Evolutionary conservation across 345 rosid genomes (phyloP).

Genomic region (Noccaea bulbosa): DNA sequence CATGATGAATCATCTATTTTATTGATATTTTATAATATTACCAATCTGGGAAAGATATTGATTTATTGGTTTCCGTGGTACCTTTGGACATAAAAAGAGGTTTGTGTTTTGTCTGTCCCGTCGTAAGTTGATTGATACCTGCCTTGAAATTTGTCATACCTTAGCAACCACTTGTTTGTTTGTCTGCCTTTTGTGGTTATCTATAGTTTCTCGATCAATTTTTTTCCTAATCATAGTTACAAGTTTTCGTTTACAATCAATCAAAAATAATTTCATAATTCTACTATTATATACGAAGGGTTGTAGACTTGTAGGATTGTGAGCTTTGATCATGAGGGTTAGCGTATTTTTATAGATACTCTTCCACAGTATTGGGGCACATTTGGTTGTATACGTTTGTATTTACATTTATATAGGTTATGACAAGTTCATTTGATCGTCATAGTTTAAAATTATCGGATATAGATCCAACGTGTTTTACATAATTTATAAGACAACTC

Average conservation of each 20-base stretch:
- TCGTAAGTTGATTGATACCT: conserved; percentile 42
- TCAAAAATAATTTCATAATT: background rate
- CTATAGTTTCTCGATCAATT: background rate
- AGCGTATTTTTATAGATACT: background rate
- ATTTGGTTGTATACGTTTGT: conserved; percentile 4
- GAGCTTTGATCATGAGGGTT: background rate
- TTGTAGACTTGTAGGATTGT: background rate
- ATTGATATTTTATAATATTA: conserved; percentile 19
- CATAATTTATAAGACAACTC: background rate
- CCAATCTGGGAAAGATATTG: conserved; percentile 15
- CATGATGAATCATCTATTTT: conserved; percentile 7
- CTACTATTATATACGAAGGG: background rate
- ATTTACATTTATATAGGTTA: background rate
- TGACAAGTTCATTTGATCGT: background rate
- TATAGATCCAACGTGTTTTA: background rate
- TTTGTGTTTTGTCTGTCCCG: conserved; percentile 29
- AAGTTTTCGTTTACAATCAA: background rate
- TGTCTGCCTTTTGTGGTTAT: conserved; percentile 16
- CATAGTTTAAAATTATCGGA: background rate
- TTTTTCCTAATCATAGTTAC: background rate
- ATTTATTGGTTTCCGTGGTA: conserved; percentile 38
- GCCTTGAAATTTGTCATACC: conserved; percentile 25
- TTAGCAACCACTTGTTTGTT: conserved; percentile 36
- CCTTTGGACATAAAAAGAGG: conserved; percentile 38
- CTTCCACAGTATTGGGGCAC: conserved; percentile 1